Evolutionary conservation across 1,139 yeast genomes (phyloP).

Genomic region (Suhomyces taliae): DNA sequence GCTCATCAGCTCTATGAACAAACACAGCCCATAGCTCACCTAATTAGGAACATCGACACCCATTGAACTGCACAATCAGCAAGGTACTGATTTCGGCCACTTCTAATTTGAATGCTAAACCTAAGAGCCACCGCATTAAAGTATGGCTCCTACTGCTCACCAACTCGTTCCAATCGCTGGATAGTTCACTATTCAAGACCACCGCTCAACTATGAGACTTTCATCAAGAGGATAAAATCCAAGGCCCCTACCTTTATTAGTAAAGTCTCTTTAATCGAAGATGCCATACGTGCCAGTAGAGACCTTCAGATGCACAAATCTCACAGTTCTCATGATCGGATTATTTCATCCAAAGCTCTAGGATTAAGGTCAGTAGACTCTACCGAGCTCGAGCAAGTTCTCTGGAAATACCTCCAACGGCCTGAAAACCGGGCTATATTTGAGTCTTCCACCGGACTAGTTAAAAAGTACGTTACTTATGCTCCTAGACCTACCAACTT

Average conservation of each 20-base stretch:
- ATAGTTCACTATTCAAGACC: conserved; percentile 8
- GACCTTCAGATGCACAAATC: conserved; percentile 14
- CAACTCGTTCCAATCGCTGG: neutral
- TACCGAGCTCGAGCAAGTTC: conserved; percentile 7
- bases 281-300: conserved; percentile 28
- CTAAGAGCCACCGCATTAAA: too few species aligned
- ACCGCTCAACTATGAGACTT: conserved; percentile 33
- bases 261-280: conserved; percentile 14
- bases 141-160: too few species aligned
- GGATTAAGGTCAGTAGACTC: conserved; percentile 6
- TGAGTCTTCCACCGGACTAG: neutral
- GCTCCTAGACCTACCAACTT: conserved; percentile 25
- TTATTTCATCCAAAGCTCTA: neutral
- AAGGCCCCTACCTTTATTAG: conserved; percentile 9
- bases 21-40: too few species aligned
- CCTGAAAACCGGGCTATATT: neutral
- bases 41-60: too few species aligned
- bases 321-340: neutral
- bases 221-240: conserved; percentile 17
- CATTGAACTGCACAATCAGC: too few species aligned
- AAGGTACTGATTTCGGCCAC: too few species aligned
- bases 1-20: too few species aligned
- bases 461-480: conserved; percentile 20
- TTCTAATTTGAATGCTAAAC: too few species aligned
- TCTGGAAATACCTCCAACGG: conserved; percentile 5